These are phyloP conservation scores for Pyrenophora graminea DNA, from an alignment of 2,329 filamentous ascomycete genomes.

Conservation along the genomic window DNA sequence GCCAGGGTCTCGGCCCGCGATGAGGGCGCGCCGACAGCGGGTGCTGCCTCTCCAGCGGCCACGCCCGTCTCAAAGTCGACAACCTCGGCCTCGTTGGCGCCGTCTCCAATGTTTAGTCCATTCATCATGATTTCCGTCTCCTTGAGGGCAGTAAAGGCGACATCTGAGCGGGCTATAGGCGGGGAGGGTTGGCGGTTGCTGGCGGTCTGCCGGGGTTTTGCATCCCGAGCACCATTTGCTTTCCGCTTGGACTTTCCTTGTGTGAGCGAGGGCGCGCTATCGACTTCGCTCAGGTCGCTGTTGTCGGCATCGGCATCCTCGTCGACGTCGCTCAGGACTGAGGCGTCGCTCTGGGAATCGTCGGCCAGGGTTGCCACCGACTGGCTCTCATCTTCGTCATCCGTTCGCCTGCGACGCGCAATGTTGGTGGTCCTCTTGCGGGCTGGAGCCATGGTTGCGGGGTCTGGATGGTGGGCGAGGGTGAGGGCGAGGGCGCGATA, in stretches of 20 bases:
- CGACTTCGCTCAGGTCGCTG: constrained; percentile 61
- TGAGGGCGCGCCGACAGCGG: constrained; percentile 42
- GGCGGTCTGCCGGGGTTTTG: constrained; percentile 33
- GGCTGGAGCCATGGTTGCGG: constrained; percentile 42
- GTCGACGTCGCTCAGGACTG: constrained; percentile 60
- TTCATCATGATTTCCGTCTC: constrained; percentile 67
- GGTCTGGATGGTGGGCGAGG: constrained; percentile 16
- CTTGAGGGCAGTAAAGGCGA: constrained; percentile 51
- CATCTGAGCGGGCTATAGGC: constrained; percentile 45
- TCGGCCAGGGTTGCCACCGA: constrained; percentile 58
- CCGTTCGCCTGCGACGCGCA: constrained; percentile 45
- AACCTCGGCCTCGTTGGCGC: constrained; percentile 47
- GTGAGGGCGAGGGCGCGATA: constrained; percentile 16
- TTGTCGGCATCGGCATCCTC: constrained; percentile 64
- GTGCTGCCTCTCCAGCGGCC: constrained; percentile 41
- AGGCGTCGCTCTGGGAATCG: constrained; percentile 67
- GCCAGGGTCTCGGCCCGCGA: constrained; percentile 60
- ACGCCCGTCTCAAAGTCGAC: constrained; percentile 58
- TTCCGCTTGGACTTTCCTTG: constrained; percentile 45
- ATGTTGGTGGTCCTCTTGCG: constrained; percentile 44
- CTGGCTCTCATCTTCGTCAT: constrained; percentile 46
- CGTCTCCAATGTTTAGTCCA: constrained; percentile 56
- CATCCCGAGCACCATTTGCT: constrained; percentile 44
- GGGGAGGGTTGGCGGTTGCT: constrained; percentile 38
- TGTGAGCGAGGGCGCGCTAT: constrained; percentile 45